Evolutionary conservation across 768 basidiomycete genomes (phyloP).

Genomic region (Lactarius hatsudake): DNA sequence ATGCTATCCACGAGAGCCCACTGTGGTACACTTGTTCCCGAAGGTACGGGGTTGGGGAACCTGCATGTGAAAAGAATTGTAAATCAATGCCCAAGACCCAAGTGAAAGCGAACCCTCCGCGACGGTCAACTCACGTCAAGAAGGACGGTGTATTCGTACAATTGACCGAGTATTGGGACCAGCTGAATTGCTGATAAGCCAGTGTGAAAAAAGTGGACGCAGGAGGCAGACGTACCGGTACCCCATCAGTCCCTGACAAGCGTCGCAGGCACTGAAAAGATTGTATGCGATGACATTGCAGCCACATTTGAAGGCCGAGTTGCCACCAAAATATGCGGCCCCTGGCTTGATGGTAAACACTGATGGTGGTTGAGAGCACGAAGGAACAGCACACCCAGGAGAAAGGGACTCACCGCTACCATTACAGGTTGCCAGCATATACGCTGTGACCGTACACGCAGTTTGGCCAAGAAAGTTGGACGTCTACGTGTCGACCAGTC

Average conservation of each 20-base stretch:
- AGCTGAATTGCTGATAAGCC: neutral
- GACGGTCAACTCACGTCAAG: conserved; percentile 6
- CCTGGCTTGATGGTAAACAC: conserved; percentile 2
- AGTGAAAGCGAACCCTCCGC: neutral
- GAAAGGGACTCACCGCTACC: conserved; percentile 5
- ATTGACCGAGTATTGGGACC: neutral
- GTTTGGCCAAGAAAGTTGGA: conserved; percentile 15
- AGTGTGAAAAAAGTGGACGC: too few relatives aligned
- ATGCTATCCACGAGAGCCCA: conserved; percentile 3
- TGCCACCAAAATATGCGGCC: too few relatives aligned
- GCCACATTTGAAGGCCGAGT: too few relatives aligned
- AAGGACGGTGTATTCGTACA: conserved; percentile 1
- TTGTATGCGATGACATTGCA: conserved; percentile 15
- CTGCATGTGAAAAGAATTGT: neutral
- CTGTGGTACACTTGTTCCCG: neutral
- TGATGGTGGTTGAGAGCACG: neutral
- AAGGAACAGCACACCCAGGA: neutral
- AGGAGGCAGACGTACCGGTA: neutral
- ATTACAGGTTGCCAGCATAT: conserved; percentile 13
- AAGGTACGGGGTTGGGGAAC: conserved; percentile 9
- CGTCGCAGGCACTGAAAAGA: conserved; percentile 21
- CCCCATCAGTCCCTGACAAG: conserved; percentile 1
- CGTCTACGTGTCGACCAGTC: too few relatives aligned
- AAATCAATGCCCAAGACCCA: neutral
- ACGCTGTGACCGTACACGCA: conserved; percentile 9